phyloP scores from a whole-genome alignment of 495 filamentous ascomycete genomes.

The Xylaria longipes region DNA sequence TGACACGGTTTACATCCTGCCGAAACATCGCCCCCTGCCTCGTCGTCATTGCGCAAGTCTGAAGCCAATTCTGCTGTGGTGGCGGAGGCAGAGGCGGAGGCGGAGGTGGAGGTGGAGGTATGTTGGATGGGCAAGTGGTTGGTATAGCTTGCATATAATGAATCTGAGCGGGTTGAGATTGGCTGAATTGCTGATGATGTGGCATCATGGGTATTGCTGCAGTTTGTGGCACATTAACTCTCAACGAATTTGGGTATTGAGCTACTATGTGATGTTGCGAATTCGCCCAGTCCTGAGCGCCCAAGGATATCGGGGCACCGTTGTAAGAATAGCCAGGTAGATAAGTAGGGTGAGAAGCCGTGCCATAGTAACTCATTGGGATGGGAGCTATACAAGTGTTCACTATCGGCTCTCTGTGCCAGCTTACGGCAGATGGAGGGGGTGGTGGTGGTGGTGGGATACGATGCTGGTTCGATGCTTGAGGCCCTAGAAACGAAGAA shows the following conservation, averaged over 20 bases:
- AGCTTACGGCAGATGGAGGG: conserved; percentile 3
- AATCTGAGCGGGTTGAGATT: background rate
- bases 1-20: background rate
- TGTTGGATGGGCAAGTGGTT: background rate
- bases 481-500: background rate
- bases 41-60: background rate
- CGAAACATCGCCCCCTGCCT: background rate
- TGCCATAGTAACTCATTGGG: background rate
- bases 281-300: background rate
- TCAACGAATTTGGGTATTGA: conserved; percentile 13
- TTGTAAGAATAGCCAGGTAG: conserved; percentile 14
- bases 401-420: background rate
- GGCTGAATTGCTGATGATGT: background rate
- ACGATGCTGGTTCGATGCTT: background rate
- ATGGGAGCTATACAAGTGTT: background rate
- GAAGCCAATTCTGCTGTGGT: conserved; percentile 10
- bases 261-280: conserved; percentile 7
- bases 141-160: conserved; percentile 6
- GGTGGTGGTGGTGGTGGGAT: conserved; percentile 12
- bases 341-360: conserved; percentile 5
- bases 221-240: background rate
- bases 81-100: conserved; percentile 9
- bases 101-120: conserved; percentile 13
- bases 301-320: background rate
- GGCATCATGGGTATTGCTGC: background rate